These are phyloP conservation scores for Hymenoscyphus linearis DNA, from an alignment of 2,329 filamentous ascomycete genomes.

Conservation along the genomic window DNA sequence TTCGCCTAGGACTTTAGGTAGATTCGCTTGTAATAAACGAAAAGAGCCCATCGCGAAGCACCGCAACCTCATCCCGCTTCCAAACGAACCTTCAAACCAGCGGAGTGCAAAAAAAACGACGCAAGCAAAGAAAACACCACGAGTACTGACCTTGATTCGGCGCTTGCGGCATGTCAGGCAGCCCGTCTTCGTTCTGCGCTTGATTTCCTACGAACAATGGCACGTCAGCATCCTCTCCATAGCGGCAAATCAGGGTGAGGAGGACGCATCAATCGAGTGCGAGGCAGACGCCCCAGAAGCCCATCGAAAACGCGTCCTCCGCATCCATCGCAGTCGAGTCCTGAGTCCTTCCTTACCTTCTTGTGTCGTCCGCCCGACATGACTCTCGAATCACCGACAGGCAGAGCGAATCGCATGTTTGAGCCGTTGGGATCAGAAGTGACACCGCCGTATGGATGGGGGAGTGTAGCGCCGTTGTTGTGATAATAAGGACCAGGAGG, in stretches of 20 bases:
- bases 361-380: slow-evolving; percentile 60
- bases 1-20: slow-evolving; percentile 33
- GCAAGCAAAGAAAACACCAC: slow-evolving; percentile 16
- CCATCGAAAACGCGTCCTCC: slow-evolving; percentile 5
- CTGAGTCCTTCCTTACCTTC: slow-evolving; percentile 28
- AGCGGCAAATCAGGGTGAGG: neutral
- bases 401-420: slow-evolving; percentile 50
- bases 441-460: slow-evolving; percentile 42
- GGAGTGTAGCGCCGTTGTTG: slow-evolving; percentile 33
- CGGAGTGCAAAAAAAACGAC: slow-evolving; percentile 10
- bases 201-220: slow-evolving; percentile 54
- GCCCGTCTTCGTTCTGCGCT: slow-evolving; percentile 69
- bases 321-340: neutral
- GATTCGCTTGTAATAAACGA: slow-evolving; percentile 35
- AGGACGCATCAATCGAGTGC: neutral
- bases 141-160: slow-evolving; percentile 63
- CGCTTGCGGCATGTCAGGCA: slow-evolving; percentile 61
- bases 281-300: slow-evolving; percentile 6
- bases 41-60: slow-evolving; percentile 31
- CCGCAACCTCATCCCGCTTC: slow-evolving; percentile 25
- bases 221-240: slow-evolving; percentile 22
- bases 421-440: slow-evolving; percentile 41
- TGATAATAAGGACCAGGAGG: slow-evolving; percentile 47
- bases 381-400: slow-evolving; percentile 44
- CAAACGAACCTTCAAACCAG: slow-evolving; percentile 10